phyloP scores from a whole-genome alignment of 768 basidiomycete genomes.

The Naematelia aurantialba region DNA sequence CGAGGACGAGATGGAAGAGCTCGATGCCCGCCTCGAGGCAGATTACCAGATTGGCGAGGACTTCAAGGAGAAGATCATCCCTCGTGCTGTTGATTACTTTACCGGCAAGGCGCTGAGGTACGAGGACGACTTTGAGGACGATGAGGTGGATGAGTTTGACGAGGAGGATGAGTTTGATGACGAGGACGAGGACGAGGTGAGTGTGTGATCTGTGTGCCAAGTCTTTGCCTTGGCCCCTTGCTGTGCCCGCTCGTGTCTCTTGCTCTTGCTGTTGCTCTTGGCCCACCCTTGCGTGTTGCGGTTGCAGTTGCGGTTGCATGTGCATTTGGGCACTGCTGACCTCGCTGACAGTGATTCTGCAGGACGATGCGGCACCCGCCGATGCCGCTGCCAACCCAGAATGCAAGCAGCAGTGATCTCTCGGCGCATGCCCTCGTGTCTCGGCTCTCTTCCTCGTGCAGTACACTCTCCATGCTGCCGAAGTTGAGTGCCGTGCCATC shows the following conservation, averaged over 20 bases:
- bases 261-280: no score
- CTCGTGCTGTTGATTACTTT: conserved; percentile 94
- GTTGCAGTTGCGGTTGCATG: neutral
- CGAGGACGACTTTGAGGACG: conserved; percentile 53
- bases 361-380: conserved; percentile 15
- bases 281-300: neutral
- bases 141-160: conserved; percentile 33
- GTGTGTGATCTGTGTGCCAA: no score
- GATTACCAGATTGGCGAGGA: conserved; percentile 99
- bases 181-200: conserved; percentile 52
- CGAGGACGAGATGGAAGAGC: conserved; percentile 74
- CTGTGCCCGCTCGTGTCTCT: no score
- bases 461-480: no score
- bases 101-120: conserved; percentile 92
- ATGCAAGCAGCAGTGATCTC: conserved; percentile 35
- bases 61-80: conserved; percentile 96
- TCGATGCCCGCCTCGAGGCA: conserved; percentile 88
- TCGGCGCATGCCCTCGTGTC: no score
- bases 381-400: conserved; percentile 21
- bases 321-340: conserved; percentile 5
- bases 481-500: no score
- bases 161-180: conserved; percentile 45
- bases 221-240: no score
- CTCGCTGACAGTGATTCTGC: conserved; percentile 17
- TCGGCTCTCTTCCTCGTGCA: no score